phyloP scores from a whole-genome alignment of 805 yeast genomes.

The Cyberlindnera japonica region DNA sequence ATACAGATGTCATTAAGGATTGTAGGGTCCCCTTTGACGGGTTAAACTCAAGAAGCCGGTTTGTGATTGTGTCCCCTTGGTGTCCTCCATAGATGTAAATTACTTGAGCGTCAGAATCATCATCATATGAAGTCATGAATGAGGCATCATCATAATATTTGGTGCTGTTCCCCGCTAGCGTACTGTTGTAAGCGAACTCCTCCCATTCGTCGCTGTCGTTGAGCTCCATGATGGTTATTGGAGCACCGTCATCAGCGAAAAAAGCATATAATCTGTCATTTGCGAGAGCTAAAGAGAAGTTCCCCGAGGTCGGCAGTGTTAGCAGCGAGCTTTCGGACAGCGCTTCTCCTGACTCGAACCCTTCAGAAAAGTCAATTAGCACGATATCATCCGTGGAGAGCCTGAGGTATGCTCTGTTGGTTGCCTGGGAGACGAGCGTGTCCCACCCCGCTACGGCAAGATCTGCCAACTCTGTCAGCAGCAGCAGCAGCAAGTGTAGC shows the following conservation, averaged over 20 bases:
- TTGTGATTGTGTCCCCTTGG: conserved; percentile 29
- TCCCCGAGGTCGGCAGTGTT: conserved; percentile 17
- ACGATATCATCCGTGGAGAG: conserved; percentile 22
- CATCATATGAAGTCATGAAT: conserved; percentile 35
- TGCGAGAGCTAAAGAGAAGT: conserved; percentile 24
- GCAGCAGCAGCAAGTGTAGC: no score
- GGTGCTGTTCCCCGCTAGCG: conserved; percentile 5
- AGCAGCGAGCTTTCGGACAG: conserved; percentile 3
- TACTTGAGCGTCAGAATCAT: conserved; percentile 32
- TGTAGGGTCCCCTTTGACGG: conserved; percentile 32
- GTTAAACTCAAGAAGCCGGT: conserved; percentile 44
- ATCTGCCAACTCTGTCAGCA: background rate
- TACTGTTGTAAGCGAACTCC: conserved; percentile 15
- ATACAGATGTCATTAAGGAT: conserved; percentile 44
- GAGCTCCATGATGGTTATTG: conserved; percentile 13
- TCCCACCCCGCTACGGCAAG: conserved; percentile 15
- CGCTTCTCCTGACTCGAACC: conserved; percentile 4
- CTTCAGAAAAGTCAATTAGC: conserved; percentile 11
- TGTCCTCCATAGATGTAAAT: conserved; percentile 56
- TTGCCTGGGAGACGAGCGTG: conserved; percentile 18
- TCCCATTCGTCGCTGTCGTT: conserved; percentile 16
- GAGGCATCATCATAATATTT: conserved; percentile 31
- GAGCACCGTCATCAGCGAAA: conserved; percentile 6
- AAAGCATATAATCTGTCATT: conserved; percentile 24
- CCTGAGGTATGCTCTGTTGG: conserved; percentile 19